Evolutionary conservation across 139 green algal species (phyloP).

Genomic region (Tetradesmus lagerheimii): DNA sequence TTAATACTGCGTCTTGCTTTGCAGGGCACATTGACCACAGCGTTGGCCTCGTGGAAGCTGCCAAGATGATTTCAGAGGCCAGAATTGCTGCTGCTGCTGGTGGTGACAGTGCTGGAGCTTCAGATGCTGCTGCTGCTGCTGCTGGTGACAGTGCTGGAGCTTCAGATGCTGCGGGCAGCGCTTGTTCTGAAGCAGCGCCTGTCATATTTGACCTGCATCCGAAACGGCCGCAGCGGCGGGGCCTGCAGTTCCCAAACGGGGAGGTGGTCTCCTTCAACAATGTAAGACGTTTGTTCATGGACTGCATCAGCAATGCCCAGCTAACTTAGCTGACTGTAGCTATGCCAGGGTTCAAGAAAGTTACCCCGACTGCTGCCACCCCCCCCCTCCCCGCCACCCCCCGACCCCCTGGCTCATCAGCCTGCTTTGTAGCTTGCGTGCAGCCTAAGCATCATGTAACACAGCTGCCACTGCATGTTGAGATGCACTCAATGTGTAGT

Average conservation of each 20-base stretch:
- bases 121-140: background rate
- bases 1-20: background rate
- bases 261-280: slow-evolving; percentile 49
- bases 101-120: background rate
- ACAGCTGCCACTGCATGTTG: no score
- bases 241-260: slow-evolving; percentile 23
- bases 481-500: no score
- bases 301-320: no score
- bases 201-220: slow-evolving; percentile 60
- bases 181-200: background rate
- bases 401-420: no score
- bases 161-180: background rate
- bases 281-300: no score
- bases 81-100: slow-evolving; percentile 24
- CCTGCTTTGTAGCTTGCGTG: no score
- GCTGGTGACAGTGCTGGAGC: background rate
- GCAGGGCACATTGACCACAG: slow-evolving; percentile 46
- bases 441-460: no score
- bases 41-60: background rate
- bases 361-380: no score
- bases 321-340: no score
- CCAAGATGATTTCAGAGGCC: slow-evolving; percentile 6
- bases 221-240: slow-evolving; percentile 43
- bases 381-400: no score
- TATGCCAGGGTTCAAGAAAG: no score